phyloP scores from a whole-genome alignment of 202 grass and related monocot genomes.

The Tripidium arundinaceum region DNA sequence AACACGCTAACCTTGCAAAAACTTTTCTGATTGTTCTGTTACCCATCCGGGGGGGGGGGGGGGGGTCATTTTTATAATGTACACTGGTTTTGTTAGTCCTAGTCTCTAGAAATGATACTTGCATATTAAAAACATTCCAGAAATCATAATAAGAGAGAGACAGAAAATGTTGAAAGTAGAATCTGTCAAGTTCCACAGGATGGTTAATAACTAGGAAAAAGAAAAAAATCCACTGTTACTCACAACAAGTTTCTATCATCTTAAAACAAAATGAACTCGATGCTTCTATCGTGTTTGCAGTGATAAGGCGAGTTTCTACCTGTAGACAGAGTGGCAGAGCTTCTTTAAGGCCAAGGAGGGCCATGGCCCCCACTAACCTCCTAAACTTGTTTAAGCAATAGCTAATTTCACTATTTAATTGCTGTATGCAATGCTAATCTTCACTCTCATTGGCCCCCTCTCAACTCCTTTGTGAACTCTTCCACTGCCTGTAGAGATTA shows the following conservation, averaged over 20 bases:
- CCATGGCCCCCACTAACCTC: neutral
- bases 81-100: neutral
- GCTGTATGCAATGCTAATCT: too few relatives aligned
- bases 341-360: neutral
- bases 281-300: neutral
- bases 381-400: neutral
- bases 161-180: neutral
- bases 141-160: slow-evolving; percentile 4
- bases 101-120: neutral
- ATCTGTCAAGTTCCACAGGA: neutral
- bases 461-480: neutral
- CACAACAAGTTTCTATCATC: neutral
- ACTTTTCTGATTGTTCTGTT: neutral
- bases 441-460: too few relatives aligned
- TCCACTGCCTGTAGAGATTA: neutral
- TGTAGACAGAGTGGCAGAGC: neutral
- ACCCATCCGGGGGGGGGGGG: neutral
- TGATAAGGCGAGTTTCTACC: neutral
- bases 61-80: neutral
- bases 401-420: too few relatives aligned
- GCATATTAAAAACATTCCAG: neutral
- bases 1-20: neutral
- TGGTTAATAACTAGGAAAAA: neutral
- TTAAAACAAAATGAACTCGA: neutral
- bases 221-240: neutral